phyloP scores from a whole-genome alignment of 2,329 filamentous ascomycete species.

The Aspergillus sp. region DNA sequence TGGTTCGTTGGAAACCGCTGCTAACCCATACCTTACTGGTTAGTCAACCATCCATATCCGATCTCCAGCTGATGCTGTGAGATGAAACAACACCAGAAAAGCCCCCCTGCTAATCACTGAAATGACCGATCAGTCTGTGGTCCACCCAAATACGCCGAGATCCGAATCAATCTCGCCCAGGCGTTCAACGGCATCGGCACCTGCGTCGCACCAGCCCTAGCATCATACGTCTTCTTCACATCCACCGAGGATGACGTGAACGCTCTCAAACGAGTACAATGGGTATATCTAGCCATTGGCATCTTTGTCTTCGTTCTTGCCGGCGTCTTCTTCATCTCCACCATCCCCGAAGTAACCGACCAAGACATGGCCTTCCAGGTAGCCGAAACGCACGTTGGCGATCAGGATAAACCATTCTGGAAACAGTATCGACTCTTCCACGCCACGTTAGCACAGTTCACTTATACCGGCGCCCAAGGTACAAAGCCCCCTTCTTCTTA shows the following conservation, averaged over 20 bases:
- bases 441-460: conserved; percentile 74
- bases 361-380: conserved; percentile 68
- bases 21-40: conserved; percentile 72
- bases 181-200: conserved; percentile 76
- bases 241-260: conserved; percentile 58
- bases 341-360: conserved; percentile 72
- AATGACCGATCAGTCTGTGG: conserved; percentile 62
- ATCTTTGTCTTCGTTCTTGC: conserved; percentile 70
- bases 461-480: conserved; percentile 76
- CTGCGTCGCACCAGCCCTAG: conserved; percentile 71
- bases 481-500: neutral
- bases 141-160: conserved; percentile 71
- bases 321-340: conserved; percentile 65
- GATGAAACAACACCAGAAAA: conserved; percentile 7
- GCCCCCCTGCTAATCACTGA: conserved; percentile 32
- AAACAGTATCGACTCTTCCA: conserved; percentile 77
- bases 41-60: conserved; percentile 7
- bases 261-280: conserved; percentile 70
- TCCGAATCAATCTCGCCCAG: conserved; percentile 75
- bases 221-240: conserved; percentile 72
- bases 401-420: conserved; percentile 61
- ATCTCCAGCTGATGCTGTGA: neutral
- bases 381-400: conserved; percentile 55
- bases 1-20: conserved; percentile 73
- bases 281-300: conserved; percentile 78